Percentiles rank a stretch among this genome's conserved stretches.
These are phyloP conservation scores for Trifolium pratense DNA, from an alignment of 306 rosid genomes.

Conservation along the genomic window DNA sequence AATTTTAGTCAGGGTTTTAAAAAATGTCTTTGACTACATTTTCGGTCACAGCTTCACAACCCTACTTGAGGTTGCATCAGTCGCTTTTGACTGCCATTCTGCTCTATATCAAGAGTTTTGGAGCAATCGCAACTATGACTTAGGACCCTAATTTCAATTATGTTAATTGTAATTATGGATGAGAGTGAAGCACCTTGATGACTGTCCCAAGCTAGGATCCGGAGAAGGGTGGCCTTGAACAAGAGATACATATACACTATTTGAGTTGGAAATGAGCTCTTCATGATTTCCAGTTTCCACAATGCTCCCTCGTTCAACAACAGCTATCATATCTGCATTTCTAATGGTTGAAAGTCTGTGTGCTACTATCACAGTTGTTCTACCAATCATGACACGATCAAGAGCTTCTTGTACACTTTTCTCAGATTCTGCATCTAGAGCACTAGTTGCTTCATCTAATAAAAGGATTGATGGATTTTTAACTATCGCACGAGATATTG, in stretches of 20 bases:
- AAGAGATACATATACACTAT: constrained; percentile 71
- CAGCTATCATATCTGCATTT: constrained; percentile 76
- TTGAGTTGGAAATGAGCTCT: constrained; percentile 69
- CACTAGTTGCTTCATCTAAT: constrained; percentile 93
- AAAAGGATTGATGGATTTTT: constrained; percentile 81
- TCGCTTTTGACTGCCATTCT: too few species aligned
- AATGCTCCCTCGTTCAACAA: constrained; percentile 70
- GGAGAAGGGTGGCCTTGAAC: constrained; percentile 56
- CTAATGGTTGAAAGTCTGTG: constrained; percentile 89
- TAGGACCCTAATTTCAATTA: background rate
- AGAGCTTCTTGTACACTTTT: constrained; percentile 94
- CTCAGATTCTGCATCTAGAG: constrained; percentile 89
- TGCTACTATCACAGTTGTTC: constrained; percentile 85
- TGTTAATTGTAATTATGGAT: background rate
- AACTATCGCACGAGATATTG: constrained; percentile 85
- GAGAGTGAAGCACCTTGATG: constrained; percentile 62
- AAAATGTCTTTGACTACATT: background rate
- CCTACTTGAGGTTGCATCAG: background rate
- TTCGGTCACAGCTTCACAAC: background rate
- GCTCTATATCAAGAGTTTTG: background rate
- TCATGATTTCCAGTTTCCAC: constrained; percentile 91
- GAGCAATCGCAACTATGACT: background rate
- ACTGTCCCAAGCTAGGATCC: constrained; percentile 51
- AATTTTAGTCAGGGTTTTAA: background rate
- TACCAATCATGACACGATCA: constrained; percentile 88